A percentile compares a stretch with the other conserved stretches of the same genome.
phyloP scores from a whole-genome alignment of 768 basidiomycete genomes.

The Multifurca ochricompacta region DNA sequence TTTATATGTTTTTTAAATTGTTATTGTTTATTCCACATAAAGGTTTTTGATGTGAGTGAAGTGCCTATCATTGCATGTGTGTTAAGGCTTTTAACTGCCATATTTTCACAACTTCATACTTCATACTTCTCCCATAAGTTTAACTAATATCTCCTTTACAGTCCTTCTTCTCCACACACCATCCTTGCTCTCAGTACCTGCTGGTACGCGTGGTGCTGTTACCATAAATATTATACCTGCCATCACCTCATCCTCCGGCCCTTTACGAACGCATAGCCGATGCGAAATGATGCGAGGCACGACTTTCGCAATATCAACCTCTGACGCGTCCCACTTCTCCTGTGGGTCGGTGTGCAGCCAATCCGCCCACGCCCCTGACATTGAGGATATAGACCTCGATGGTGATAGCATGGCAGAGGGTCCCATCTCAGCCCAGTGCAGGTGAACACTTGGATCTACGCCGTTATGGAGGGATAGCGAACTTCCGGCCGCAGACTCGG shows the following conservation, averaged over 20 bases:
- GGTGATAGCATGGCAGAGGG: not conserved
- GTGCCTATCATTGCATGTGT: not conserved
- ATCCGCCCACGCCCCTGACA: not conserved
- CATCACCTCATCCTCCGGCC: conserved; percentile 63
- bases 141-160: conserved; percentile 60
- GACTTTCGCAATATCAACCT: conserved; percentile 67
- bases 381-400: not conserved
- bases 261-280: conserved; percentile 60
- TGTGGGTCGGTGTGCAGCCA: conserved; percentile 23
- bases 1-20: not conserved
- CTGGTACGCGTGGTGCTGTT: conserved; percentile 20
- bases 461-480: not conserved
- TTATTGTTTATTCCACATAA: too few relatives aligned
- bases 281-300: conserved; percentile 69
- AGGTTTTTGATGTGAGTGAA: too few relatives aligned
- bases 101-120: not conserved
- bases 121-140: conserved; percentile 46
- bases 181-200: conserved; percentile 16
- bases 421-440: conserved; percentile 1
- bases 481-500: conserved; percentile 4
- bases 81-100: not conserved
- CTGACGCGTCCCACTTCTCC: conserved; percentile 50
- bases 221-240: conserved; percentile 57
- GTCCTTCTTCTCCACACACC: conserved; percentile 38
- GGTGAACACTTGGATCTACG: not conserved